Evolutionary conservation across 2,329 filamentous ascomycete species (phyloP), one percentile per base, ranked within the genome.

Genomic region (Balansia obtecta): DNA sequence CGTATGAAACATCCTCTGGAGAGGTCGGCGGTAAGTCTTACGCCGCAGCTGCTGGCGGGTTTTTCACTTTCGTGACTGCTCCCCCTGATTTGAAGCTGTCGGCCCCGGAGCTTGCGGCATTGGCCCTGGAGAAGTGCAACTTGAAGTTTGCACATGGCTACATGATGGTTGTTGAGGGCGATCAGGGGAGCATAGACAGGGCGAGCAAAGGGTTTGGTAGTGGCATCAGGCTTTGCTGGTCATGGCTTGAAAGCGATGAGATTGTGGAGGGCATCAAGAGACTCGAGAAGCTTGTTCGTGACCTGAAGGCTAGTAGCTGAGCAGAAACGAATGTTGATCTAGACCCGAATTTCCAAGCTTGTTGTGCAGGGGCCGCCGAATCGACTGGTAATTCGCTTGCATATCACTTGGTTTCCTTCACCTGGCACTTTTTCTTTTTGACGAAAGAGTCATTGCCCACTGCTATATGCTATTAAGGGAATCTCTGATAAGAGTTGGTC

Each of bases 231-330:
- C 63, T 89, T 18, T 88, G 82, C 53, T 89, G 86, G 65, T 74
- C 82, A 6, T 90, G 85, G 80, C 84, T 86, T 63, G 74, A 82
- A 1, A 80, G 84, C 58, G 72, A 74, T 22, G 71, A 77, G 48
- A 65, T 94, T 15, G 73, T 71, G 0, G 83, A 89, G 58, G 87
- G 85, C 0, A 74, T 91, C 7, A 65, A 71, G 61, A 77, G 85
- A 57, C 67, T 90, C 50, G 81, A 38, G 34, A 22, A 12, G 32
- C 42, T 50, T 16, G 34, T 50, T 18, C 20, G 34, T 20, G 48
- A 40, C 15, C 6, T 45, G 12, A 38, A n/a, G 6, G n/a, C 8
- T 8, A n/a, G n/a, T 20, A 41, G 38, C 9, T 11, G 9, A 33
- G 15, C 4, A 18, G 3, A 18, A 32, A 11, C 12, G 10, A 37